phyloP scores from a whole-genome alignment of 768 basidiomycete genomes.

The Boletus rex-veris region DNA sequence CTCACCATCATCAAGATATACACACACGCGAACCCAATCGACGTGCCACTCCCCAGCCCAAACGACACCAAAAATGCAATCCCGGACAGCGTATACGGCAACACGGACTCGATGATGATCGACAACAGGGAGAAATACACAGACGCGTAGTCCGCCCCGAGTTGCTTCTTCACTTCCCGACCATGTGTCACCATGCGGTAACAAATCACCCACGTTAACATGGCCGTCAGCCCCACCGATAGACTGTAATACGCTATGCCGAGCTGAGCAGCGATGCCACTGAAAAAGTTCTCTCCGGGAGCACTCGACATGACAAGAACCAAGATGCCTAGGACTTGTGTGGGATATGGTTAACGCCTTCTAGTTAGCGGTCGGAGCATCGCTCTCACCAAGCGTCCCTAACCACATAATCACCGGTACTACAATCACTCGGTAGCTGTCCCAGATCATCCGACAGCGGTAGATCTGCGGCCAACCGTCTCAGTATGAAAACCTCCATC shows the following conservation, averaged over 20 bases:
- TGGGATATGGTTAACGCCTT: background rate
- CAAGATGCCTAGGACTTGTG: slow-evolving; percentile 18
- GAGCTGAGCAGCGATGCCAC: slow-evolving; percentile 10
- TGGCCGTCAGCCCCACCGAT: slow-evolving; percentile 18
- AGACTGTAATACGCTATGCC: slow-evolving; percentile 20
- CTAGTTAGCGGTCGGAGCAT: background rate
- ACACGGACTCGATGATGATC: slow-evolving; percentile 22
- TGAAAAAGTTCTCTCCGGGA: slow-evolving; percentile 20
- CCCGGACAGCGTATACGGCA: slow-evolving; percentile 26
- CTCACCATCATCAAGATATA: slow-evolving; percentile 26
- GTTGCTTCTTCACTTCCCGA: slow-evolving; percentile 5
- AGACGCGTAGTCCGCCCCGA: slow-evolving; percentile 19
- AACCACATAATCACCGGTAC: slow-evolving; percentile 24
- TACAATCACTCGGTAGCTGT: slow-evolving; percentile 10
- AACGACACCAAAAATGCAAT: slow-evolving; percentile 24
- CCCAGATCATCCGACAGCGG: slow-evolving; percentile 37
- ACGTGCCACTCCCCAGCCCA: slow-evolving; percentile 11
- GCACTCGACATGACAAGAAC: slow-evolving; percentile 12
- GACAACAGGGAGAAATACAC: slow-evolving; percentile 19
- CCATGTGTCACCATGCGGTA: slow-evolving; percentile 16
- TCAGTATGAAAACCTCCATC: background rate
- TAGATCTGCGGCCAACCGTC: slow-evolving; percentile 30
- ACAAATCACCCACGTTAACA: slow-evolving; percentile 20
- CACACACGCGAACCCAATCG: slow-evolving; percentile 16
- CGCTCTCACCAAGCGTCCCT: slow-evolving; percentile 23